Base-by-base conservation (phyloP, 2,329 filamentous ascomycete genomes). In the Trichophyton verrucosum region DNA sequence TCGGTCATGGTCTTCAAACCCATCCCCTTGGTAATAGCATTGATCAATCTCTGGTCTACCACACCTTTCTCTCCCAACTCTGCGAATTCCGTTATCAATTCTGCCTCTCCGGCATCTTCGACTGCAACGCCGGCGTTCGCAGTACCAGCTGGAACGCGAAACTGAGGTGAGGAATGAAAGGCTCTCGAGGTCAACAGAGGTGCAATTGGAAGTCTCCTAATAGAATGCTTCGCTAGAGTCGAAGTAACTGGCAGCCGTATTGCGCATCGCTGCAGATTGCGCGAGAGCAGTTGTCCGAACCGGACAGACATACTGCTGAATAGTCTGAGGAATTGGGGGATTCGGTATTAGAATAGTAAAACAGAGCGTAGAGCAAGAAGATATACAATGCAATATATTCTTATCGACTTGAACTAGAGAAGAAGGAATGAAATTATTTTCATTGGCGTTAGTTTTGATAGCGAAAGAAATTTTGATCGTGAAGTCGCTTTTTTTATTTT, bases 1-100 rank as follows among this genome's bases (percentile, higher is more conserved):
- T 94, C 87, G 22, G 92, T 97, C 94, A 99, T 97, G 46, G 79
- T 83, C 57, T 87, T 82, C 67, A 96, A 86, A 30, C 81, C 77
- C 86, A 97, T 88, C 59, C 84, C 82, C 3, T 81, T 67, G 1
- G 82, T 87, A 67, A 99, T 85, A 27, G 86, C 81, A 3, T 78
- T 70, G 64, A 95, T 79, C 58, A 96, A 75, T 62, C 79, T 82
- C 24, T 74, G 70, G 69, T 91, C 79, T 47, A 95, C 81, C 55
- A 78, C 62, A 1, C 70, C 70, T 30, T 71, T 65, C 1, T 69
- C 65, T 33, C 66, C 68, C 57, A 79, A 65, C 49, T 78, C 72
- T 15, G 67, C 62, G 61, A 78, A 79, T 27, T 69, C 67, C 11
- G 72, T 72, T 64, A 75, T 67, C 9, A 70, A 56, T 58, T 58